These are phyloP conservation scores for Mangifera indica DNA, from an alignment of 345 rosid genomes.

Conservation along the genomic window DNA sequence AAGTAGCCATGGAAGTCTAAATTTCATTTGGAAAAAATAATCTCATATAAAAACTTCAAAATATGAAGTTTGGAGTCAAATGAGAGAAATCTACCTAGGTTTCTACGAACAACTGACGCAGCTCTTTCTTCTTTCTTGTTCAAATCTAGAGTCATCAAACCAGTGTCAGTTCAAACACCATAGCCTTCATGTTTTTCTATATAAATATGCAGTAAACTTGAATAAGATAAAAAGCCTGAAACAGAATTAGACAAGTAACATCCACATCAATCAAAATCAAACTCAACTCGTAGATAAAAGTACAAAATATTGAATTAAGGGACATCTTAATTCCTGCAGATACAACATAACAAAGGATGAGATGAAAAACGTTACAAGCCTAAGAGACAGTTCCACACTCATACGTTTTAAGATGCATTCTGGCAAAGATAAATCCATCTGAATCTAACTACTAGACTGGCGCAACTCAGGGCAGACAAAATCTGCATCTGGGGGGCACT, in stretches of 20 bases:
- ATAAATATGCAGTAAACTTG: not conserved
- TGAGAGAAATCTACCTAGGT: no score
- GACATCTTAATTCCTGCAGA: not conserved
- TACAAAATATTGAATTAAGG: not conserved
- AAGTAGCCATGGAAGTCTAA: no score
- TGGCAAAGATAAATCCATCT: not conserved
- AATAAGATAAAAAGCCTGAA: not conserved
- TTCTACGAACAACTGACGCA: no score
- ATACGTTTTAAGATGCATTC: not conserved
- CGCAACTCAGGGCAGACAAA: conserved; percentile 53
- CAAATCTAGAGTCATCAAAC: no score
- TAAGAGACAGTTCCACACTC: not conserved
- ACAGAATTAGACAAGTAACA: not conserved
- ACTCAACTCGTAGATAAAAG: not conserved
- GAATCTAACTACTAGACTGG: conserved; percentile 23
- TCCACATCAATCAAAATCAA: not conserved
- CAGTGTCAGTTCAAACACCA: no score
- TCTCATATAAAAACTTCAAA: no score
- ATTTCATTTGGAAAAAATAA: no score
- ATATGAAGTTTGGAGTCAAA: no score
- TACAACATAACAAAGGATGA: not conserved
- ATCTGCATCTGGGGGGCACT: conserved; percentile 46
- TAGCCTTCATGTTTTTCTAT: no score
- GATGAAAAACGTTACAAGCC: not conserved
- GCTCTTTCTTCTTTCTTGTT: no score